Conservation (phyloP, 495 filamentous ascomycete species). For the Neurospora sp. region DNA sequence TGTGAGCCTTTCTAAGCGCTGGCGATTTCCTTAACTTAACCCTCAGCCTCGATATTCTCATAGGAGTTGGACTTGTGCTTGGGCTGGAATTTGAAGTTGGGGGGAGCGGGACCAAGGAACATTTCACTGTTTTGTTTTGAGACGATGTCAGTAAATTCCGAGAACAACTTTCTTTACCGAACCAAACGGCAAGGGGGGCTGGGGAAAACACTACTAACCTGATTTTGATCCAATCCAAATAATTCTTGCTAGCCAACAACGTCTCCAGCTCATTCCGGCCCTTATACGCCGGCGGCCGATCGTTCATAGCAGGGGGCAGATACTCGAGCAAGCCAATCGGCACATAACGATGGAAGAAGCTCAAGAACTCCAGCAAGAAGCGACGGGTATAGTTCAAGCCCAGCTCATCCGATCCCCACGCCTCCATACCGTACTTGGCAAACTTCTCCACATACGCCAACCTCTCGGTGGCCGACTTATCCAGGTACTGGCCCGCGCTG, state of each 20-base stretch:
- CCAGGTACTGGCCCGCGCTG: conserved; percentile 78
- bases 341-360: conserved; percentile 83
- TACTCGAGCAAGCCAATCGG: conserved; percentile 82
- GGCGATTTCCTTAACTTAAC: conserved; percentile 16
- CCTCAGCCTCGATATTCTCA: conserved; percentile 47
- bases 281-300: conserved; percentile 72
- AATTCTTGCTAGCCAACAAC: conserved; percentile 75
- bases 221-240: conserved; percentile 97
- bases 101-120: conserved; percentile 87
- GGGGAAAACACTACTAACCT: conserved; percentile 48
- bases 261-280: conserved; percentile 88
- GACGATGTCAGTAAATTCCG: conserved; percentile 8
- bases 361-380: conserved; percentile 91
- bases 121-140: conserved; percentile 59
- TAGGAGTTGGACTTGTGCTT: conserved; percentile 94
- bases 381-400: conserved; percentile 80
- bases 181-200: neutral
- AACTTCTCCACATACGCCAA: conserved; percentile 81
- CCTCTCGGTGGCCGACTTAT: conserved; percentile 84
- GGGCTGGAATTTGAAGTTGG: conserved; percentile 89
- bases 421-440: conserved; percentile 77
- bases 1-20: too few relatives aligned
- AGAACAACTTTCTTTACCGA: neutral
- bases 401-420: conserved; percentile 91
- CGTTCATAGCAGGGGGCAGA: conserved; percentile 76